phyloP scores from a whole-genome alignment of 139 green algal species.

The Micractinium conductrix region DNA sequence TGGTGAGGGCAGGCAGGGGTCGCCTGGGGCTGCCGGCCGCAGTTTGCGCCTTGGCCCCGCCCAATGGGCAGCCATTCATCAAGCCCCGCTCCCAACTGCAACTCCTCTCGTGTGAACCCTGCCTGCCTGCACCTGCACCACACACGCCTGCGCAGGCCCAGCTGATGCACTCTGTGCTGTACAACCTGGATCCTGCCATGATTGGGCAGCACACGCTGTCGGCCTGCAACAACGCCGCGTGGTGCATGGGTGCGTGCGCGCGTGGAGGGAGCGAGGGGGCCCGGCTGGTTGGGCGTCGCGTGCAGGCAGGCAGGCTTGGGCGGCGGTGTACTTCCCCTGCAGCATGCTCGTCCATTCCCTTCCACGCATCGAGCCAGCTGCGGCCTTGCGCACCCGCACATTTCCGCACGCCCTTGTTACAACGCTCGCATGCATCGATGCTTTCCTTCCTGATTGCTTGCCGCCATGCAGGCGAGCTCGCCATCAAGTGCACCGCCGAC shows the following conservation, averaged over 20 bases:
- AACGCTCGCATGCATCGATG: no score
- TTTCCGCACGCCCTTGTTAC: neutral
- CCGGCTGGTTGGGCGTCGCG: neutral
- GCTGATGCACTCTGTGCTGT: conserved; percentile 26
- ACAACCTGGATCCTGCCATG: conserved; percentile 39
- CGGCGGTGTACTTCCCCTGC: neutral
- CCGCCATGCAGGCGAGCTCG: conserved; percentile 69
- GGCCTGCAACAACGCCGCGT: conserved; percentile 96
- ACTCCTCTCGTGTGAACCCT: no score
- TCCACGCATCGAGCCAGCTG: neutral
- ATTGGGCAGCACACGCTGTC: conserved; percentile 60
- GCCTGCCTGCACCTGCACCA: conserved; percentile 8
- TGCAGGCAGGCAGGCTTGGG: no score
- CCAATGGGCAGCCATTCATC: neutral
- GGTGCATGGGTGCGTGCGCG: conserved; percentile 77
- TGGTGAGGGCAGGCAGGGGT: neutral
- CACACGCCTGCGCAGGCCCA: conserved; percentile 24
- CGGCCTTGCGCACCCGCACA: neutral
- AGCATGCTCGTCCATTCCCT: neutral
- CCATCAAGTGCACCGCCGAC: conserved; percentile 68
- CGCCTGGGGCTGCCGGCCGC: neutral
- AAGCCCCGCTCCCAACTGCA: no score
- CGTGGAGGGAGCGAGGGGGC: neutral
- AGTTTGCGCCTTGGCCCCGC: neutral
- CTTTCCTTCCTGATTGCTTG: no score